phyloP scores from a whole-genome alignment of 2,329 filamentous ascomycete species.

The Neofusicoccum ribis region DNA sequence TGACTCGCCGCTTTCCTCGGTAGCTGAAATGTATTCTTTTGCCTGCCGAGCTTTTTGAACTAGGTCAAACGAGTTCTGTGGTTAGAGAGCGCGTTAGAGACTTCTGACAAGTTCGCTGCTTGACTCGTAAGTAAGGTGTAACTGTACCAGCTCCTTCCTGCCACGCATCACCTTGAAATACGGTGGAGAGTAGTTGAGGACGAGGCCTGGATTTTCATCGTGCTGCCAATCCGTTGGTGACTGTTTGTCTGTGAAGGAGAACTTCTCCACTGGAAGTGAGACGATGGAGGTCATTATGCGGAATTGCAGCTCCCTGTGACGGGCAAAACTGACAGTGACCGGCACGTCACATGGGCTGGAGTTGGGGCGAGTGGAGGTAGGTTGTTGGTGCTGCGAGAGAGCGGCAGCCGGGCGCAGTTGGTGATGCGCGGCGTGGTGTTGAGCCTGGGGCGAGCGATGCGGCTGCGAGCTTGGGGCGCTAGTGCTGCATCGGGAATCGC shows the following conservation, averaged over 20 bases:
- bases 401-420: slow-evolving; percentile 27
- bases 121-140: background rate
- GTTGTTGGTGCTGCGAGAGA: background rate
- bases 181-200: slow-evolving; percentile 31
- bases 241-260: slow-evolving; percentile 29
- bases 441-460: background rate
- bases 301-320: background rate
- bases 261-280: slow-evolving; percentile 21
- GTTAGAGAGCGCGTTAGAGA: background rate
- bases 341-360: background rate
- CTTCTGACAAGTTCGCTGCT: background rate
- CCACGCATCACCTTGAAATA: slow-evolving; percentile 19
- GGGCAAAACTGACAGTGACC: background rate
- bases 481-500: slow-evolving; percentile 40
- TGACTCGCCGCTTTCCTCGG: slow-evolving; percentile 33
- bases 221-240: slow-evolving; percentile 22
- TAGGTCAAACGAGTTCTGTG: slow-evolving; percentile 33
- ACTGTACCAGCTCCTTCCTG: slow-evolving; percentile 21
- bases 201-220: background rate
- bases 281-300: background rate
- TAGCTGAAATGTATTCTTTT: slow-evolving; percentile 24
- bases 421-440: slow-evolving; percentile 24
- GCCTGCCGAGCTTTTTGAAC: slow-evolving; percentile 28
- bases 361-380: slow-evolving; percentile 9
- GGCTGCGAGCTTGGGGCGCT: slow-evolving; percentile 25